These are phyloP conservation scores for Amanita polypyramis DNA, from an alignment of 768 basidiomycete genomes.

Conservation along the genomic window DNA sequence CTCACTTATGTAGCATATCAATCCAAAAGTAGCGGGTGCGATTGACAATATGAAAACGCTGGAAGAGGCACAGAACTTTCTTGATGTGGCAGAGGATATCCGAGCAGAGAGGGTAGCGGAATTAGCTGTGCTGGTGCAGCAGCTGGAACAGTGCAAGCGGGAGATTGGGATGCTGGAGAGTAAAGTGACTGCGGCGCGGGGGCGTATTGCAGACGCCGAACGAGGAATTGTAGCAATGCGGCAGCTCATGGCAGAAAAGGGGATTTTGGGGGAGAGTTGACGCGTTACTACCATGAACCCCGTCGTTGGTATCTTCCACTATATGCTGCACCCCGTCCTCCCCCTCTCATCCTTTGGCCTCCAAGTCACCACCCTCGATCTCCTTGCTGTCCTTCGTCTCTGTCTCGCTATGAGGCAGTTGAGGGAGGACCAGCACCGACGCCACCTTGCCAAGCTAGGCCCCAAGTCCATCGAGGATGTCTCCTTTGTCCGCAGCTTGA, in stretches of 20 bases:
- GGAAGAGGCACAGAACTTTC: neutral
- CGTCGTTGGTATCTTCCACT: conserved; percentile 41
- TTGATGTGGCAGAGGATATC: conserved; percentile 2
- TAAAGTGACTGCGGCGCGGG: neutral
- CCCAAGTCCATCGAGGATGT: conserved; percentile 29
- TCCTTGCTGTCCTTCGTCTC: conserved; percentile 57
- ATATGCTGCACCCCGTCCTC: conserved; percentile 44
- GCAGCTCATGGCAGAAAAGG: conserved; percentile 2
- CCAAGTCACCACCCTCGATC: conserved; percentile 50
- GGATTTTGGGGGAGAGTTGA: conserved; percentile 1
- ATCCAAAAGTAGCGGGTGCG: conserved; percentile 1
- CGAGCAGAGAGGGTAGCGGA: conserved; percentile 5
- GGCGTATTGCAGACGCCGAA: conserved; percentile 3
- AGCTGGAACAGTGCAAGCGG: conserved; percentile 2
- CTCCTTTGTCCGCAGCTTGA: conserved; percentile 47
- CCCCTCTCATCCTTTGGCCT: conserved; percentile 62
- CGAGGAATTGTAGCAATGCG: conserved; percentile 4
- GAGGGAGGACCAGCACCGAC: conserved; percentile 34
- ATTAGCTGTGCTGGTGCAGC: conserved; percentile 3
- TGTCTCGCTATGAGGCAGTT: conserved; percentile 63
- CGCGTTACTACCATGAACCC: conserved; percentile 20
- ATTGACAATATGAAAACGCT: conserved; percentile 1
- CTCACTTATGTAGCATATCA: neutral
- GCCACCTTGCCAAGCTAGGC: conserved; percentile 33
- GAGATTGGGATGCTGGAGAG: conserved; percentile 4